Conservation (phyloP, 345 rosid genomes). For the Salix koriyanagi region DNA sequence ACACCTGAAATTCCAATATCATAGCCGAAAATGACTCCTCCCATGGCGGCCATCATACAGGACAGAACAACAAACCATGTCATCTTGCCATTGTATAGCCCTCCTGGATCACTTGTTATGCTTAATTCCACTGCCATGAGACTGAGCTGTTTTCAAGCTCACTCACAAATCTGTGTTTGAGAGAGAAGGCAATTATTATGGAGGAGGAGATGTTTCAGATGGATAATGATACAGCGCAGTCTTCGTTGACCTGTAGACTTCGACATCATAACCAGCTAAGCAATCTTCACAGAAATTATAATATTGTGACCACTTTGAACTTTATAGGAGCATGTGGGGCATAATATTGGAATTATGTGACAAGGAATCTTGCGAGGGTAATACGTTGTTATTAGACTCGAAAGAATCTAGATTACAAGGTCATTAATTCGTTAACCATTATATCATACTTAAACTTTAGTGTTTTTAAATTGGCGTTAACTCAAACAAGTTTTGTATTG, state of each 20-base stretch:
- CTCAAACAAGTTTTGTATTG: no score
- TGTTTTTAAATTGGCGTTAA: no score
- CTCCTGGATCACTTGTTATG: constrained; percentile 11
- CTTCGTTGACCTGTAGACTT: not conserved
- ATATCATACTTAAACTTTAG: no score
- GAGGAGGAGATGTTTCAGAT: not conserved
- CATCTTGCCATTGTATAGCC: constrained; percentile 45
- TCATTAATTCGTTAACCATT: no score
- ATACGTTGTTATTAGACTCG: no score
- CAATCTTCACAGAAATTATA: no score
- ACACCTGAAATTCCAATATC: constrained; percentile 82
- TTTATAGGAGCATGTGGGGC: not conserved
- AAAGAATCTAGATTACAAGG: no score
- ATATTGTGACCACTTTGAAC: not conserved
- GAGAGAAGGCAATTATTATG: not conserved
- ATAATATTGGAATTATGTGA: not conserved
- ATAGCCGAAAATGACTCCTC: constrained; percentile 83
- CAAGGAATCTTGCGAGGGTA: no score
- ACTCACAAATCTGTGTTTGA: not conserved
- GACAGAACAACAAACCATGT: constrained; percentile 62
- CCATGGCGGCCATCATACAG: constrained; percentile 83
- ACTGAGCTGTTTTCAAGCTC: not conserved
- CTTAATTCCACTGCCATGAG: constrained; percentile 47
- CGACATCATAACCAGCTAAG: not conserved
- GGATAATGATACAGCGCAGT: not conserved